These are phyloP conservation scores for Botrytis hyacinthi DNA, from an alignment of 2,329 filamentous ascomycete species.

Conservation along the genomic window DNA sequence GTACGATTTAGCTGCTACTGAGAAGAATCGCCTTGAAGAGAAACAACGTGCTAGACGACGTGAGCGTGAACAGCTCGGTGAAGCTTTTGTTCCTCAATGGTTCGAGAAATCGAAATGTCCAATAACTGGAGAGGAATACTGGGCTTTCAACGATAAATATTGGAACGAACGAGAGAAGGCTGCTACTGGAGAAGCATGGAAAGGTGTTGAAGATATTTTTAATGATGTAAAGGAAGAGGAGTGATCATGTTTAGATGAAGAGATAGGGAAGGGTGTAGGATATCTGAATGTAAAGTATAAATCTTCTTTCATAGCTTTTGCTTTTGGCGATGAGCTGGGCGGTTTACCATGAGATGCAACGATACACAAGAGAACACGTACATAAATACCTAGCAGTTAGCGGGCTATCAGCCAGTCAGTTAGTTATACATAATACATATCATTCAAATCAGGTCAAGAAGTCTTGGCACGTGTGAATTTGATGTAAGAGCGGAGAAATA, in stretches of 20 bases:
- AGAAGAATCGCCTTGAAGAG: slow-evolving; percentile 94
- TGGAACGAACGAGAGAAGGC: slow-evolving; percentile 64
- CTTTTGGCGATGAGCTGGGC: neutral
- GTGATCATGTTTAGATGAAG: neutral
- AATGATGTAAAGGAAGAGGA: slow-evolving; percentile 12
- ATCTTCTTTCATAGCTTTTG: slow-evolving; percentile 22
- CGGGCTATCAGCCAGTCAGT: neutral
- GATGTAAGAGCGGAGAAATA: neutral
- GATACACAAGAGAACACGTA: neutral
- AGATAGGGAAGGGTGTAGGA: neutral
- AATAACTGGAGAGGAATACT: slow-evolving; percentile 83
- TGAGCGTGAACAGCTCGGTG: slow-evolving; percentile 70
- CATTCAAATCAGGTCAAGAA: neutral
- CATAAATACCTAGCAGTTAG: neutral
- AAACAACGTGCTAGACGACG: slow-evolving; percentile 77
- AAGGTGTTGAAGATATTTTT: slow-evolving; percentile 41
- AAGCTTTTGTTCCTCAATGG: slow-evolving; percentile 83
- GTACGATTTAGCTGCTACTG: slow-evolving; percentile 87
- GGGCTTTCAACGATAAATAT: slow-evolving; percentile 86
- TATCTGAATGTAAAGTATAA: slow-evolving; percentile 10
- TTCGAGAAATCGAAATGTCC: slow-evolving; percentile 72
- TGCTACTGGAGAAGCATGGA: slow-evolving; percentile 36
- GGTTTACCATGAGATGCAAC: neutral
- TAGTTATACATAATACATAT: neutral
- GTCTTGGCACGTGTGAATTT: neutral